These are phyloP conservation scores for Pezizomycotina sp. DNA, from an alignment of 2,329 filamentous ascomycete species.

Conservation along the genomic window DNA sequence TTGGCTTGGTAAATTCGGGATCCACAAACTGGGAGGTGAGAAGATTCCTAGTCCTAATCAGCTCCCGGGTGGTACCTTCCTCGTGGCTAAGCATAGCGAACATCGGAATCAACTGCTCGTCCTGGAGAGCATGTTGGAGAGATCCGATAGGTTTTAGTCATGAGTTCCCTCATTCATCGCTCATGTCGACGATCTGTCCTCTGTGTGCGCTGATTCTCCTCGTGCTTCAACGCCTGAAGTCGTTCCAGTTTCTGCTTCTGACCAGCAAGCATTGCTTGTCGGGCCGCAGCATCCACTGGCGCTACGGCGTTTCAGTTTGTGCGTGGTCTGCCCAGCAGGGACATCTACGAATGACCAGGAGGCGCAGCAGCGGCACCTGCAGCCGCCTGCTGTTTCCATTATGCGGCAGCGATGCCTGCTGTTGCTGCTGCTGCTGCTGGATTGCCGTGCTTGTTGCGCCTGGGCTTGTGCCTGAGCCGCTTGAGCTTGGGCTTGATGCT, in stretches of 20 bases:
- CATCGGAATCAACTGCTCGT: slow-evolving; percentile 19
- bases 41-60: slow-evolving; percentile 11
- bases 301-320: too few relatives aligned
- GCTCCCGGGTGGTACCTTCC: slow-evolving; percentile 9
- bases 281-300: too few relatives aligned
- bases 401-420: slow-evolving; percentile 1
- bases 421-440: slow-evolving; percentile 3
- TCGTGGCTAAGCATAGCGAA: slow-evolving; percentile 12
- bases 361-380: slow-evolving; percentile 5
- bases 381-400: too few relatives aligned
- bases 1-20: slow-evolving; percentile 8
- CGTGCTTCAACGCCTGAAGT: slow-evolving; percentile 13
- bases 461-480: slow-evolving; percentile 2
- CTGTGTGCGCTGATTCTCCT: slow-evolving; percentile 11
- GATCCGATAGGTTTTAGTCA: slow-evolving; percentile 10
- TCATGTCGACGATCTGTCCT: slow-evolving; percentile 13
- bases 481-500: not conserved
- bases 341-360: slow-evolving; percentile 5
- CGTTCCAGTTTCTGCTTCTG: slow-evolving; percentile 15
- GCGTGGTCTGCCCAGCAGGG: too few relatives aligned
- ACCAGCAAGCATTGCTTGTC: too few relatives aligned
- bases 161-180: slow-evolving; percentile 12
- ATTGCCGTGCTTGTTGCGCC: too few relatives aligned
- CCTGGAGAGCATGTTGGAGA: slow-evolving; percentile 5
- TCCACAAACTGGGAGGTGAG: slow-evolving; percentile 17